phyloP scores from a whole-genome alignment of 1,139 yeast species.

The Zygosaccharomyces pseudobailii region DNA sequence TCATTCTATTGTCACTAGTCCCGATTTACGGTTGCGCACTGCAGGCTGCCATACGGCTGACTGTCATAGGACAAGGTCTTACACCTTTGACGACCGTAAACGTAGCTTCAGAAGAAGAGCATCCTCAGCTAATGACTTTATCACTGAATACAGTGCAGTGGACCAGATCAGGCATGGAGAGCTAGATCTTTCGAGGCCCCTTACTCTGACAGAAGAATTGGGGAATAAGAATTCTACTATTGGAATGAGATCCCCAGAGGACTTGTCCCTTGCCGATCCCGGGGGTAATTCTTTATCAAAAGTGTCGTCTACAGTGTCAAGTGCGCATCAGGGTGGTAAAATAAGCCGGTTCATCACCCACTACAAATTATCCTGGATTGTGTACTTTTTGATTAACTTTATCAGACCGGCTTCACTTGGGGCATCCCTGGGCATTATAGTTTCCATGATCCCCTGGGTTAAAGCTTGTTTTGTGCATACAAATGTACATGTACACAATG shows the following conservation, averaged over 20 bases:
- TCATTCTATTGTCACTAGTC: constrained; percentile 4
- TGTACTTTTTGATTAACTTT: constrained; percentile 43
- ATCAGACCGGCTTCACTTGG: constrained; percentile 54
- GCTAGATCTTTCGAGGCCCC: constrained; percentile 25
- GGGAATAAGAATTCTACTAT: constrained; percentile 21
- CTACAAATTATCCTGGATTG: constrained; percentile 26
- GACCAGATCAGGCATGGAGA: constrained; percentile 27
- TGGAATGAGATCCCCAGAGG: constrained; percentile 6
- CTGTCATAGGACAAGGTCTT: not conserved
- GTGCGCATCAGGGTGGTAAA: not conserved
- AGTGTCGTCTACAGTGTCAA: not conserved
- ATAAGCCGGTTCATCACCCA: constrained; percentile 12
- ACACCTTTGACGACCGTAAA: not conserved
- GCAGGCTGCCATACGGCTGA: not conserved
- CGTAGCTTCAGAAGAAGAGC: constrained; percentile 20
- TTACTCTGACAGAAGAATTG: constrained; percentile 28
- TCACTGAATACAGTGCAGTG: constrained; percentile 53
- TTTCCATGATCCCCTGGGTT: constrained; percentile 66
- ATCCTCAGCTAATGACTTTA: constrained; percentile 50
- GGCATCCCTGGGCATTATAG: constrained; percentile 46
- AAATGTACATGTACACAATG: constrained; percentile 45
- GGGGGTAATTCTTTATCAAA: not conserved
- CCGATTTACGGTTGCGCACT: constrained; percentile 4
- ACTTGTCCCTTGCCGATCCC: not conserved
- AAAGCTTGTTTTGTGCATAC: constrained; percentile 57